Evolutionary conservation across 2,329 filamentous ascomycete genomes (phyloP).

Genomic region (Diaporthe citri): DNA sequence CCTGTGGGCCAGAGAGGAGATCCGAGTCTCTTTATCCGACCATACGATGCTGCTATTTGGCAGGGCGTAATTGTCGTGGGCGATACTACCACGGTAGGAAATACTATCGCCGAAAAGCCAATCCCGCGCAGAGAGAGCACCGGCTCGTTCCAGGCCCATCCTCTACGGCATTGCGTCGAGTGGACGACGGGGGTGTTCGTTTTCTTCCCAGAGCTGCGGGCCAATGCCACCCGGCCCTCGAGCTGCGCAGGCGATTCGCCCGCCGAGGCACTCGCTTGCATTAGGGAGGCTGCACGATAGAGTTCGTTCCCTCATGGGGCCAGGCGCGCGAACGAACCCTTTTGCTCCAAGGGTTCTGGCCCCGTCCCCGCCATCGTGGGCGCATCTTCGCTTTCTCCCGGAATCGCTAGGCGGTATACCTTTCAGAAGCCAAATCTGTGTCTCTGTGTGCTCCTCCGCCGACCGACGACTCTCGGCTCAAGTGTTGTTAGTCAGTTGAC

Average conservation of each 20-base stretch:
- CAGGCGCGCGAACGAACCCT: slow-evolving; percentile 4
- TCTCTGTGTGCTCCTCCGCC: background rate
- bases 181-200: background rate
- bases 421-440: background rate
- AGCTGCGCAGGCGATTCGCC: slow-evolving; percentile 36
- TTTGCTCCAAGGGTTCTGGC: background rate
- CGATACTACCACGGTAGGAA: slow-evolving; percentile 7
- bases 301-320: background rate
- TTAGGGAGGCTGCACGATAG: slow-evolving; percentile 36
- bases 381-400: background rate
- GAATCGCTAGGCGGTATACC: background rate
- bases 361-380: background rate
- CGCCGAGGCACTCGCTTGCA: slow-evolving; percentile 33
- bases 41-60: background rate
- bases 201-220: slow-evolving; percentile 32
- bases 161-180: background rate
- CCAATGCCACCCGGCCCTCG: slow-evolving; percentile 27
- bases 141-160: background rate
- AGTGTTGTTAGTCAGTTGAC: slow-evolving; percentile 2
- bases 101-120: slow-evolving; percentile 4
- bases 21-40: slow-evolving; percentile 2
- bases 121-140: background rate
- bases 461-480: background rate
- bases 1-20: background rate
- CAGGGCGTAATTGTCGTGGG: background rate